These are phyloP conservation scores for Penicillium robsamsonii DNA, from an alignment of 495 filamentous ascomycete genomes.

Conservation along the genomic window DNA sequence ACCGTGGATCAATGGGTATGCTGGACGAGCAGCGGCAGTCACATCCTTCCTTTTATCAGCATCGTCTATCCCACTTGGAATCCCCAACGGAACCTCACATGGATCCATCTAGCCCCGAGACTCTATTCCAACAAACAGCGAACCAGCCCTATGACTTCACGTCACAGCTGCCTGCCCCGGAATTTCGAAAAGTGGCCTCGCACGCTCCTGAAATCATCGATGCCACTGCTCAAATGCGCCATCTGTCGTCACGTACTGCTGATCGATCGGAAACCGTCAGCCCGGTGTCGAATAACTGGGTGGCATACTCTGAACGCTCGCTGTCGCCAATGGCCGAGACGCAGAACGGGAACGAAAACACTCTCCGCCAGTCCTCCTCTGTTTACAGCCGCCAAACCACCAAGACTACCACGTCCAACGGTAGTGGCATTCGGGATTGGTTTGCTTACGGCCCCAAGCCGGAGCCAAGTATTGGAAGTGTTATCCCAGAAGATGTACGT, in stretches of 20 bases:
- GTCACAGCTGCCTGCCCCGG: constrained; percentile 23
- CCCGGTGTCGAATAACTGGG: constrained; percentile 56
- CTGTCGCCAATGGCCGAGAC: constrained; percentile 40
- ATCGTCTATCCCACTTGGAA: constrained; percentile 34
- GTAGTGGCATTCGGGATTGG: constrained; percentile 41
- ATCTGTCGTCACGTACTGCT: constrained; percentile 26
- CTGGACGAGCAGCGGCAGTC: constrained; percentile 25
- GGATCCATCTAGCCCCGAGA: constrained; percentile 40
- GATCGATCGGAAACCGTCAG: constrained; percentile 36
- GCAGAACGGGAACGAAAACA: constrained; percentile 30
- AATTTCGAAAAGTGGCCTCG: constrained; percentile 25
- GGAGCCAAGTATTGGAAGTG: constrained; percentile 31
- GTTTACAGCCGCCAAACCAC: constrained; percentile 43
- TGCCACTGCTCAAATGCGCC: constrained; percentile 19
- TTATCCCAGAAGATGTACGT: constrained; percentile 36
- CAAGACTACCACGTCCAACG: constrained; percentile 34
- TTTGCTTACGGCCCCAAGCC: constrained; percentile 35
- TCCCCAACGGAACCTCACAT: constrained; percentile 31
- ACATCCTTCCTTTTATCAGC: constrained; percentile 19
- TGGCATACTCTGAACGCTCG: constrained; percentile 57
- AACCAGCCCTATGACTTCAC: constrained; percentile 31
- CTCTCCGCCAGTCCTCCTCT: constrained; percentile 43
- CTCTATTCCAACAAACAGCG: constrained; percentile 28
- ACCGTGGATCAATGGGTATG: constrained; percentile 31
- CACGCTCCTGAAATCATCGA: constrained; percentile 22